Conservation (phyloP, 257 asterid species). For the Leonotis leonurus region DNA sequence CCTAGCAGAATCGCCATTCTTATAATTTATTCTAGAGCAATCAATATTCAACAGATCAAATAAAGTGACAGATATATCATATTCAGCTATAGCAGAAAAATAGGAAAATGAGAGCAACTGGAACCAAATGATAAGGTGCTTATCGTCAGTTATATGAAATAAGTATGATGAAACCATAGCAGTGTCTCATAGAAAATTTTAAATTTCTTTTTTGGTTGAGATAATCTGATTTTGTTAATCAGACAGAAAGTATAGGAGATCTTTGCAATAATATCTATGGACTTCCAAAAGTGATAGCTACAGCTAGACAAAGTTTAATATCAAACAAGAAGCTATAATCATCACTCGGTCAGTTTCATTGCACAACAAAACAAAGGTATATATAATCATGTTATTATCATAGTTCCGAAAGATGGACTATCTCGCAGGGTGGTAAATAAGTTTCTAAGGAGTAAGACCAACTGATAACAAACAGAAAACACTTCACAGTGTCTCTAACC, state of each 20-base stretch:
- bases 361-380: background rate
- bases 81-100: background rate
- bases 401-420: slow-evolving; percentile 6
- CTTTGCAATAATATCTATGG: background rate
- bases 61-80: background rate
- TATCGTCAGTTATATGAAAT: background rate
- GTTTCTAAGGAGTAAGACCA: slow-evolving; percentile 1
- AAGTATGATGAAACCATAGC: background rate
- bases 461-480: background rate
- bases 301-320: background rate
- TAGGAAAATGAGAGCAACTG: background rate
- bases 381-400: background rate
- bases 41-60: background rate
- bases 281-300: background rate
- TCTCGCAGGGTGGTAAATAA: background rate
- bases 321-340: background rate
- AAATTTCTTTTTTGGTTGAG: background rate
- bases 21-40: background rate
- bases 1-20: background rate
- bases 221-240: background rate
- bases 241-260: background rate
- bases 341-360: background rate
- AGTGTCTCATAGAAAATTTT: background rate
- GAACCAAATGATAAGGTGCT: background rate
- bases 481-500: slow-evolving; percentile 34